These are phyloP conservation scores for Naegleria fowleri DNA, from an alignment of 208 protist species.

Conservation along the genomic window DNA sequence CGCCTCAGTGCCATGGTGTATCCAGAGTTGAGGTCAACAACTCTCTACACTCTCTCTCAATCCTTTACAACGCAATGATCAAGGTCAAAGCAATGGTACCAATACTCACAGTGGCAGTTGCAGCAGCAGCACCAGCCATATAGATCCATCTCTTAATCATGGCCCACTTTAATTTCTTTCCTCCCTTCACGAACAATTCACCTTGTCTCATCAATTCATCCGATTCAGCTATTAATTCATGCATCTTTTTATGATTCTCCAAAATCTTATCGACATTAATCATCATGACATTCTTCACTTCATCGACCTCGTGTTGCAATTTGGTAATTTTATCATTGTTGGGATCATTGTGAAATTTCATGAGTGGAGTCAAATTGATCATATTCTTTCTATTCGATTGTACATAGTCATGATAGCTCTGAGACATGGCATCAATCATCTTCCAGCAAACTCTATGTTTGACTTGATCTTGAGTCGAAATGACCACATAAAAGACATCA, in stretches of 20 bases:
- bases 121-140: background rate
- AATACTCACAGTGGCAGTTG: background rate
- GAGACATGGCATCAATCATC: background rate
- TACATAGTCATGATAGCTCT: background rate
- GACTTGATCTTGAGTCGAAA: background rate
- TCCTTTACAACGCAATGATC: background rate
- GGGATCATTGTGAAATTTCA: conserved; percentile 46
- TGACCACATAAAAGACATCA: background rate
- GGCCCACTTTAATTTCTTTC: background rate
- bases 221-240: conserved; percentile 62
- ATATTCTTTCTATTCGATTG: background rate
- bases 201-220: conserved; percentile 33
- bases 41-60: background rate
- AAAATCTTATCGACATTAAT: conserved; percentile 62
- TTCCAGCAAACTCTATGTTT: background rate
- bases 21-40: too few relatives aligned
- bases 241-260: conserved; percentile 60
- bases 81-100: background rate
- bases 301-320: conserved; percentile 51
- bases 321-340: conserved; percentile 44
- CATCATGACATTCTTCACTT: conserved; percentile 60
- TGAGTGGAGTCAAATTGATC: conserved; percentile 38
- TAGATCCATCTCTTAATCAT: background rate
- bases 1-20: too few relatives aligned
- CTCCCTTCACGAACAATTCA: background rate